A percentile compares a stretch with the other conserved stretches of the same genome.
Conservation (phyloP, 495 filamentous ascomycete species). For the Daldinia loculata region DNA sequence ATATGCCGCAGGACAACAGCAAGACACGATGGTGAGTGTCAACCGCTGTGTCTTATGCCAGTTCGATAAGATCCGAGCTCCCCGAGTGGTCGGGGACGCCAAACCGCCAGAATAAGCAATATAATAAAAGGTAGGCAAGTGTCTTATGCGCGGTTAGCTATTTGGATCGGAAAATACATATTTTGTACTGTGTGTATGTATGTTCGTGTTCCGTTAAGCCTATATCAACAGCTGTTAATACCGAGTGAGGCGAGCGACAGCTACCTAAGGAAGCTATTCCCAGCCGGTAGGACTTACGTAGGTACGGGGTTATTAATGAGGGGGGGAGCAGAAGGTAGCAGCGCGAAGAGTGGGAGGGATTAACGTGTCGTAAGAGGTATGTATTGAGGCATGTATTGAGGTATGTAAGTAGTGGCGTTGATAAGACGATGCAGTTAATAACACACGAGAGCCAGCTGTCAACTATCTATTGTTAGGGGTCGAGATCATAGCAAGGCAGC, state of each 20-base stretch:
- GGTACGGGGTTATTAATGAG: constrained; percentile 29
- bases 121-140: constrained; percentile 5
- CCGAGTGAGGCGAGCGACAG: constrained; percentile 32
- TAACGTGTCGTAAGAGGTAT: constrained; percentile 10
- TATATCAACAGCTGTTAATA: constrained; percentile 30
- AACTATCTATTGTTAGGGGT: constrained; percentile 1
- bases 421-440: constrained; percentile 20
- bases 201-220: constrained; percentile 8
- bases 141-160: constrained; percentile 23
- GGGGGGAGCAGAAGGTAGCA: constrained; percentile 9
- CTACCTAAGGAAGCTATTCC: constrained; percentile 36
- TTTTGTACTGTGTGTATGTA: neutral
- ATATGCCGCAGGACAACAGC: constrained; percentile 31
- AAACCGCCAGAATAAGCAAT: constrained; percentile 33
- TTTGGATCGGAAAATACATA: constrained; percentile 18
- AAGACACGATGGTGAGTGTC: constrained; percentile 39
- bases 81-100: constrained; percentile 43
- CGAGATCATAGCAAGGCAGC: neutral
- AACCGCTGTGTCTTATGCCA: constrained; percentile 31
- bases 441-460: constrained; percentile 11
- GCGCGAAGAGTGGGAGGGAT: constrained; percentile 21
- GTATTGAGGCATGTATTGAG: neutral
- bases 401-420: neutral
- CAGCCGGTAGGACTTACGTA: constrained; percentile 31
- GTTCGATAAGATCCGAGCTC: constrained; percentile 34